Evolutionary conservation across 1,284 basidiomycete species (phyloP).

Genomic region (Wallemia hederae): DNA sequence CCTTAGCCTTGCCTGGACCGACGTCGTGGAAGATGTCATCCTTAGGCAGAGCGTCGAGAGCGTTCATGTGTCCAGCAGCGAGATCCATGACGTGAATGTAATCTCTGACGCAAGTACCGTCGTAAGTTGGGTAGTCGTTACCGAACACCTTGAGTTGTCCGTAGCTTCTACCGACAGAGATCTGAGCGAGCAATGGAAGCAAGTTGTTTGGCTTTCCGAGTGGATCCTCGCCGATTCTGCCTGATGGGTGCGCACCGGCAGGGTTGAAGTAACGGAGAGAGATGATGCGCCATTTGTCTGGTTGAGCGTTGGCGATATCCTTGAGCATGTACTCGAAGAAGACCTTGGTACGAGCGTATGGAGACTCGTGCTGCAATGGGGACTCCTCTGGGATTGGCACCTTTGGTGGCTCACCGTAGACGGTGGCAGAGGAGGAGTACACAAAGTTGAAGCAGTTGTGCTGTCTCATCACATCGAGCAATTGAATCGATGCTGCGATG

Average conservation of each 20-base stretch:
- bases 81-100: conserved; percentile 94
- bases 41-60: conserved; percentile 52
- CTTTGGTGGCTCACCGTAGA: conserved; percentile 72
- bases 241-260: conserved; percentile 85
- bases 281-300: conserved; percentile 36
- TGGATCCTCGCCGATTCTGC: conserved; percentile 85
- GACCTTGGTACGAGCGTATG: conserved; percentile 84
- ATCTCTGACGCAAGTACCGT: conserved; percentile 90
- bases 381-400: conserved; percentile 90
- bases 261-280: conserved; percentile 94
- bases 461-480: conserved; percentile 48
- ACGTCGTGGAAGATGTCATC: conserved; percentile 24
- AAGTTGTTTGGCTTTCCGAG: conserved; percentile 82
- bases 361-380: conserved; percentile 60
- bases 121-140: conserved; percentile 87
- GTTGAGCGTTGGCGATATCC: conserved; percentile 31
- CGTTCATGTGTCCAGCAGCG: conserved; percentile 70
- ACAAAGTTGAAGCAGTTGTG: conserved; percentile 61
- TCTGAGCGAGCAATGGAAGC: conserved; percentile 74
- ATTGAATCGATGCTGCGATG: conserved; percentile 49
- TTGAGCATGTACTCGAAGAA: conserved; percentile 76
- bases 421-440: conserved; percentile 96
- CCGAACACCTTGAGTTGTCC: conserved; percentile 73
- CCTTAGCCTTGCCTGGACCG: conserved; percentile 36
- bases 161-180: conserved; percentile 70